A percentile compares a stretch with the other conserved stretches of the same genome.
Conservation (phyloP, 2,329 filamentous ascomycete species). For the Penicillium glabrum region DNA sequence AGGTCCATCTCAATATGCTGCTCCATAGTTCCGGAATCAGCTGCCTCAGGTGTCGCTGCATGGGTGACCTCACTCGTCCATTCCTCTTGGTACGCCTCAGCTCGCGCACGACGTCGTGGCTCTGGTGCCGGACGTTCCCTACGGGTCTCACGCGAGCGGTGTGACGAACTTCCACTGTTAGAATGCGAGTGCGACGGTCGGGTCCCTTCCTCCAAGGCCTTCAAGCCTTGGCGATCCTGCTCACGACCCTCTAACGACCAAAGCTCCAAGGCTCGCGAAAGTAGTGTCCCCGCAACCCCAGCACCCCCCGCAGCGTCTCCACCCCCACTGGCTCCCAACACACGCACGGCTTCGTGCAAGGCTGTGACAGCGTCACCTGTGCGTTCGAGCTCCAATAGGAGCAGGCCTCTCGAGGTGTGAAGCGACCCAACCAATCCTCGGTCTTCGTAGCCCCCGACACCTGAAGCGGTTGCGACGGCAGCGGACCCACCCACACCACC, state of each 20-base stretch:
- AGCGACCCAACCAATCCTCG: conserved; percentile 47
- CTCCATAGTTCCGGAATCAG: conserved; percentile 23
- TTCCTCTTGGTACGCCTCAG: conserved; percentile 28
- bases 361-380: conserved; percentile 76
- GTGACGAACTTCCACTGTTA: neutral
- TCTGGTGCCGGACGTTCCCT: conserved; percentile 18
- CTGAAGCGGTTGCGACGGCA: conserved; percentile 36
- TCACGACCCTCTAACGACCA: conserved; percentile 44
- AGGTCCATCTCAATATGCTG: conserved; percentile 43
- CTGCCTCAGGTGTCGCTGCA: conserved; percentile 17
- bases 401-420: conserved; percentile 65
- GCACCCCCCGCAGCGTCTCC: conserved; percentile 49
- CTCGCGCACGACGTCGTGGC: conserved; percentile 23
- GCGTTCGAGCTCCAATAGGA: conserved; percentile 73
- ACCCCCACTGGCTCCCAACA: conserved; percentile 45
- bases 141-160: conserved; percentile 20
- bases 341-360: conserved; percentile 69
- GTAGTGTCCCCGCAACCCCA: conserved; percentile 47
- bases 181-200: conserved; percentile 11
- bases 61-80: conserved; percentile 41
- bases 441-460: conserved; percentile 49
- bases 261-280: conserved; percentile 46
- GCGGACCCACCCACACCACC: conserved; percentile 36
- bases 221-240: conserved; percentile 14
- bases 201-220: conserved; percentile 13